Evolutionary conservation across 2,329 filamentous ascomycete genomes (phyloP), one percentile per base, ranked within the genome.

Genomic region (Epichloe aotearoae): DNA sequence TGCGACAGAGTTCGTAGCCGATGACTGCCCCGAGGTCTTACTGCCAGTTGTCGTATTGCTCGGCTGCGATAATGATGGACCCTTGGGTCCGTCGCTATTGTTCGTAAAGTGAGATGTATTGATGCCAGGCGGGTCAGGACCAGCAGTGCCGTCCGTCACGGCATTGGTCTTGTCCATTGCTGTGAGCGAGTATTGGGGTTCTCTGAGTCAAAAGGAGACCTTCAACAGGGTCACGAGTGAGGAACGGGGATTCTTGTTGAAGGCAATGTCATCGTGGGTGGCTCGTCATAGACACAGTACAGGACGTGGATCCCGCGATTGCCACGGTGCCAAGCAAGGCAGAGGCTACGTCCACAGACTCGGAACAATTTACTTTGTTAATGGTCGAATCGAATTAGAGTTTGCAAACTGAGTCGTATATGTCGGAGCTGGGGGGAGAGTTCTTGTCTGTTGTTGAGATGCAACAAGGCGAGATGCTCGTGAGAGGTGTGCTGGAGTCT

Each of bases 161-260:
- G 57, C 53, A 46, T 63, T 59, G 54, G 64, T 59, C 57, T 61
- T 66, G 59, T 68, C 64, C 66, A 69, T 69, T 58, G 58, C 53
- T 50, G 55, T 50, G 53, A 50, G 56, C 56, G 50, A 56, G 55
- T 58, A 11, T 57, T 60, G 57, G 55, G 59, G 55, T 57, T 59
- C 57, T 54, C 55, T 59, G 57, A 54, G 55, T 59, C 58, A 57
- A 56, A 23, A 57, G 58, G 58, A 55, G 55, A 58, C 55, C 58
- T 64, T 58, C 57, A 57, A 59, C 59, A 54, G 37, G 58, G 58
- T 58, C 56, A 57, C 56, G 58, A 55, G 55, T 54, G 60, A 57
- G 58, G 55, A 56, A 53, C 30, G 15, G 39, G 38, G 19, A 45
- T 52, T 30, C n/a, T 37, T 41, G 36, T 40, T 41, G 46, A 42